A percentile compares a stretch with the other conserved stretches of the same genome.
Evolutionary conservation across 1,284 basidiomycete genomes (phyloP).

Genomic region (Athelia sp.): DNA sequence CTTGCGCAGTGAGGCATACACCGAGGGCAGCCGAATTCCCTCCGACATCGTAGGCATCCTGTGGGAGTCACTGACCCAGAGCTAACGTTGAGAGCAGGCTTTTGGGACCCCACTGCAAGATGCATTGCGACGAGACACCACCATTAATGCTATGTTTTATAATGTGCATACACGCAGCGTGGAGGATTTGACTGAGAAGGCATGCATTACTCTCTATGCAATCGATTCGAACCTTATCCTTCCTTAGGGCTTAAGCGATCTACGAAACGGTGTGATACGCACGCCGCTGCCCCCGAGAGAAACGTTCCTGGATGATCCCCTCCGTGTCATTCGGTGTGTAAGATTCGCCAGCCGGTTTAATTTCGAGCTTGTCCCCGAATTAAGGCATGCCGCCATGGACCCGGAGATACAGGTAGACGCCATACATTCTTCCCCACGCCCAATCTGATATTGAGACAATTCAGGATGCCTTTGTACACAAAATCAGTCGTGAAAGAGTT

Average conservation of each 20-base stretch:
- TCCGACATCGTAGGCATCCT: conserved; percentile 65
- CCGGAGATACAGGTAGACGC: conserved; percentile 61
- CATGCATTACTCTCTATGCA: conserved; percentile 19
- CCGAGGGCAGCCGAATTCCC: conserved; percentile 85
- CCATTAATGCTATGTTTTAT: conserved; percentile 96
- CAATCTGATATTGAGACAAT: background rate
- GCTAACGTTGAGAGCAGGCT: conserved; percentile 40
- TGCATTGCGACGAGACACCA: conserved; percentile 87
- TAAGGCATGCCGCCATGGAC: conserved; percentile 64
- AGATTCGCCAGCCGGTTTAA: conserved; percentile 91
- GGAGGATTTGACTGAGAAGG: conserved; percentile 87
- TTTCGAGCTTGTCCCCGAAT: conserved; percentile 74
- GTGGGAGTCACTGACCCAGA: conserved; percentile 3
- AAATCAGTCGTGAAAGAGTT: conserved; percentile 87
- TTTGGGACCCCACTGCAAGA: conserved; percentile 95
- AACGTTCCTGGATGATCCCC: conserved; percentile 93
- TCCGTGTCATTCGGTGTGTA: conserved; percentile 87
- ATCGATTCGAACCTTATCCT: conserved; percentile 3
- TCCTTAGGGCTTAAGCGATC: conserved; percentile 75
- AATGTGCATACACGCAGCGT: conserved; percentile 88
- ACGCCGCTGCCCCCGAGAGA: conserved; percentile 85
- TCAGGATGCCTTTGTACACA: conserved; percentile 68
- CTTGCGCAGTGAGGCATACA: conserved; percentile 89
- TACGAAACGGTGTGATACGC: conserved; percentile 77
- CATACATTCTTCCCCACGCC: background rate